Percentiles rank a stretch among this genome's conserved stretches.
Conservation (phyloP, 1,139 yeast genomes). For the Lodderomyces metapsilosis region DNA sequence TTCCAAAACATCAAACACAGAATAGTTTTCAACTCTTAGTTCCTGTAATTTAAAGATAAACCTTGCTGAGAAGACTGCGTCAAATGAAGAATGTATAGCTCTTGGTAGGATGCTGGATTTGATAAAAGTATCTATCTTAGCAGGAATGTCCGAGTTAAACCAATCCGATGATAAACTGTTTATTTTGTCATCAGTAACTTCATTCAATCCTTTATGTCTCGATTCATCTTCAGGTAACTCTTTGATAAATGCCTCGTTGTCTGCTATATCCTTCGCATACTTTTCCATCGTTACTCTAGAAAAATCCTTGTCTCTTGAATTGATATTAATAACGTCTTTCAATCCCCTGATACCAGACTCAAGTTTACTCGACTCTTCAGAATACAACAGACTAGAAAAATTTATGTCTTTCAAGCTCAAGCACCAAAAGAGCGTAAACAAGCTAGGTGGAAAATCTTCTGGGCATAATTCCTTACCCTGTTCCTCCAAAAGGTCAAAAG, state of each 20-base stretch:
- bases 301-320: constrained; percentile 30
- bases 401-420: constrained; percentile 72
- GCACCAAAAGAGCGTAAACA: constrained; percentile 72
- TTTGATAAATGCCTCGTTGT: constrained; percentile 24
- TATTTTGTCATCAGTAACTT: constrained; percentile 16
- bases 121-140: constrained; percentile 32
- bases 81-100: constrained; percentile 75
- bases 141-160: constrained; percentile 19
- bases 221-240: constrained; percentile 26
- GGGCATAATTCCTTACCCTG: constrained; percentile 3
- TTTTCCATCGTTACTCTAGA: constrained; percentile 25
- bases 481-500: constrained; percentile 11
- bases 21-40: constrained; percentile 41
- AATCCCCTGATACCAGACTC: constrained; percentile 32
- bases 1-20: constrained; percentile 45
- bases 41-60: constrained; percentile 57
- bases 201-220: constrained; percentile 31
- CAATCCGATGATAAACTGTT: constrained; percentile 20
- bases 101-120: constrained; percentile 76
- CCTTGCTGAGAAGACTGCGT: constrained; percentile 70
- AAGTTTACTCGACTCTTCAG: constrained; percentile 41
- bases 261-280: constrained; percentile 27
- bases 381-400: constrained; percentile 53
- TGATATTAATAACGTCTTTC: constrained; percentile 29
- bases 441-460: constrained; percentile 22